Evolutionary conservation across 2,329 filamentous ascomycete species (phyloP), one percentile per base, ranked within the genome.

Genomic region (Daldinia eschscholtzii): DNA sequence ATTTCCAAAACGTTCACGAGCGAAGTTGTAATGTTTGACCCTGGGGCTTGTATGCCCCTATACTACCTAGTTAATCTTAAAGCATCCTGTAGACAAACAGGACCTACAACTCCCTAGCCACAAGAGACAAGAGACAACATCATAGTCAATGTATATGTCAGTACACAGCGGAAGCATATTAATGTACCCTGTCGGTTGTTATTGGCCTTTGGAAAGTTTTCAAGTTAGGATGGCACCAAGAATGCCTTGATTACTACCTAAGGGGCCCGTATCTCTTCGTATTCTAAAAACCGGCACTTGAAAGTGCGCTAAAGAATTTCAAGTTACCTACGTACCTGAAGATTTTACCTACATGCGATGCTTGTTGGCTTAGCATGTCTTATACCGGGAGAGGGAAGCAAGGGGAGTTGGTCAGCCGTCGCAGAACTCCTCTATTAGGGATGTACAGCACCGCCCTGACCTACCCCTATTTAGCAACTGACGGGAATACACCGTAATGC

Each of bases 381-480:
- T 18, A 33, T 4, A 5, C 46, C 18, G 15, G 18, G 46, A 9
- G 28, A 52, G 18, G 46, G 46, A 52, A 52, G 26, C 30, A 52
- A 15, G 15, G 28, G 46, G 4, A 48, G 12, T 23, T 33, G 26
- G 15, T 15, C 15, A 33, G 46, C 46, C 15, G 46, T 52, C 46
- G 26, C 15, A 52, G 26, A 10, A 2, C 3, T 52, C 28, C 26
- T 13, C 13, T 6, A 18, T 26, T 33, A 10, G 44, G 44, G 23
- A 13, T 15, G 20, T 26, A 26, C 44, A 23, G 26, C 13, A 48
- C 5, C 5, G 10, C 44, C 7, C 33, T 9, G 10, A 48, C 15
- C 15, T 52, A 52, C 46, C 46, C 26, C 46, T 52, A 52, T 52
- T 15, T 7, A n/a, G 10, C 15, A 33, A 52, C 26, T 15, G 46